Conservation (phyloP, 2,329 filamentous ascomycete genomes). For the Periglandula ipomoeae region DNA sequence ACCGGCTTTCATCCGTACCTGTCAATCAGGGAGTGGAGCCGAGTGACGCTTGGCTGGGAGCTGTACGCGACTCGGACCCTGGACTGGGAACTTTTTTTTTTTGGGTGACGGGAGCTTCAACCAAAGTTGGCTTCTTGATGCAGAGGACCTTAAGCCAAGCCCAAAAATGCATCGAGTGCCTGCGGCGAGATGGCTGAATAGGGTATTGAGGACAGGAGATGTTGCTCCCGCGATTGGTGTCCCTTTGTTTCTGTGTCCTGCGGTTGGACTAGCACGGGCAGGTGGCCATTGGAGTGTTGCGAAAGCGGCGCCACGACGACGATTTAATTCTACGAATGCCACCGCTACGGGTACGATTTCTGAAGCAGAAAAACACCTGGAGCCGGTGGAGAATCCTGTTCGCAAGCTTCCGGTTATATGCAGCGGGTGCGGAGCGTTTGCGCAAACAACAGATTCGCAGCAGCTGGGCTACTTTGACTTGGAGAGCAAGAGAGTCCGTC, state of each 20-base stretch:
- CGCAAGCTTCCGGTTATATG: slow-evolving; percentile 46
- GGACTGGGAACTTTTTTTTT: not conserved
- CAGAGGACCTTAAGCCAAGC: not conserved
- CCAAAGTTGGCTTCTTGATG: not conserved
- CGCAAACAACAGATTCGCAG: slow-evolving; percentile 43
- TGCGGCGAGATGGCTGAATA: slow-evolving; percentile 32
- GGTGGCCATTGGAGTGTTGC: slow-evolving; percentile 6
- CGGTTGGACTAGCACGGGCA: slow-evolving; percentile 19
- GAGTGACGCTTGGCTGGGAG: no score
- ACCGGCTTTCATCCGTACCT: slow-evolving; percentile 16
- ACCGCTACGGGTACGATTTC: slow-evolving; percentile 3
- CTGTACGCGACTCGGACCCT: not conserved
- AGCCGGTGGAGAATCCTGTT: not conserved
- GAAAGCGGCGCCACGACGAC: slow-evolving; percentile 11
- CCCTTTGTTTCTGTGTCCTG: slow-evolving; percentile 40
- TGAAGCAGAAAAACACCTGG: not conserved
- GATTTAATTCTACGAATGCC: slow-evolving; percentile 19
- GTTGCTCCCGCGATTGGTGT: slow-evolving; percentile 26
- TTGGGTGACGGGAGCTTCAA: not conserved
- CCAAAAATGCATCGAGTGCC: slow-evolving; percentile 34
- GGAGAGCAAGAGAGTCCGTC: slow-evolving; percentile 39
- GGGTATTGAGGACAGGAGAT: slow-evolving; percentile 33
- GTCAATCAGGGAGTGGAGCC: not conserved
- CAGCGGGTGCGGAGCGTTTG: slow-evolving; percentile 55
- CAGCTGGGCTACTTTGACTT: slow-evolving; percentile 49